Evolutionary conservation across 164 flowering plant genomes (phyloP).

Genomic region (Annona squamosa): DNA sequence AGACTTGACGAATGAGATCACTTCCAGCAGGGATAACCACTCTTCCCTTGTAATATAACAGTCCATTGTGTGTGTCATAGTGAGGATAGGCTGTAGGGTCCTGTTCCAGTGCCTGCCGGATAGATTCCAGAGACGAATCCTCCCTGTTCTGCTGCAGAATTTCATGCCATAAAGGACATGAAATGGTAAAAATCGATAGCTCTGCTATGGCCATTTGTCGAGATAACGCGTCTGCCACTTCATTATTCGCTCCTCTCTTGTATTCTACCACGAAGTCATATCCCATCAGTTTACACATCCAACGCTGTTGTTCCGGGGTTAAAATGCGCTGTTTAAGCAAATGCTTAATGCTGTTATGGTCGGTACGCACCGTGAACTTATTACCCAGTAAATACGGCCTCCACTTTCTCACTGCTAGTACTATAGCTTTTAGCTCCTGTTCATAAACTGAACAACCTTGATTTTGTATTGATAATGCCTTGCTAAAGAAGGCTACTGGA

Average conservation of each 20-base stretch:
- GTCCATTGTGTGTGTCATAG: not conserved
- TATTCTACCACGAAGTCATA: slow-evolving; percentile 2
- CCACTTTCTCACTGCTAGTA: not conserved
- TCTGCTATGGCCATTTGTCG: not conserved
- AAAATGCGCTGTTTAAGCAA: not conserved
- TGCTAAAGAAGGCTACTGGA: not conserved
- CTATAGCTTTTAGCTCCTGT: not conserved
- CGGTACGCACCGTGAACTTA: slow-evolving; percentile 1
- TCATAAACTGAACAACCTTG: not conserved
- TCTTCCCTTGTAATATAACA: not conserved
- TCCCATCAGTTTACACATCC: slow-evolving; percentile 3
- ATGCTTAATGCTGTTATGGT: too few relatives aligned
- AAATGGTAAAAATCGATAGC: not conserved
- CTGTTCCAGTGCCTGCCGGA: not conserved
- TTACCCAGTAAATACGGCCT: not conserved
- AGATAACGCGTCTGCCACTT: not conserved
- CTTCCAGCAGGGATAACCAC: not conserved
- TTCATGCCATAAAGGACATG: not conserved
- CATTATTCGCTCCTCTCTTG: not conserved
- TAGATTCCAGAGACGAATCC: slow-evolving; percentile 1
- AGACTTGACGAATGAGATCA: too few relatives aligned
- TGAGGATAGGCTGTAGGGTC: not conserved
- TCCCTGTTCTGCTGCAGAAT: not conserved
- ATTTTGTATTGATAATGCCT: not conserved
- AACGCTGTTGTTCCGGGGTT: not conserved